Evolutionary conservation across 2,329 filamentous ascomycete species (phyloP).

Genomic region (Cytospora leucostoma): DNA sequence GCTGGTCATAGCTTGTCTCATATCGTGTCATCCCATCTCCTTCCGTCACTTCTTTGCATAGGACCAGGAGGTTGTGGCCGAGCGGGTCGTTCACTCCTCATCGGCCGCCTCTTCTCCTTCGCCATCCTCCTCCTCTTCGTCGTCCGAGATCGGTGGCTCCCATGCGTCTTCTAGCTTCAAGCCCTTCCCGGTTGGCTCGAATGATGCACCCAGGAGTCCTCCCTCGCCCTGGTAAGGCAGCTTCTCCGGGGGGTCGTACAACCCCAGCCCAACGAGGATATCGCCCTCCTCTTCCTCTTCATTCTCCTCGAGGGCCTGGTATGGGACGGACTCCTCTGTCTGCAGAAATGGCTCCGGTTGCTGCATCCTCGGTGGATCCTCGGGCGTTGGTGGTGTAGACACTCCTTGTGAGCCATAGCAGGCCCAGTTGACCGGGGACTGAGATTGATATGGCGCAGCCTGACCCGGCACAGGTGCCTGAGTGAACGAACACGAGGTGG

Average conservation of each 20-base stretch:
- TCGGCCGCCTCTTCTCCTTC: slow-evolving; percentile 36
- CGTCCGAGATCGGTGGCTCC: slow-evolving; percentile 66
- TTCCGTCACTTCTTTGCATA: neutral
- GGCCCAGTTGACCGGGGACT: slow-evolving; percentile 24
- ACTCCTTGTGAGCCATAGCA: slow-evolving; percentile 27
- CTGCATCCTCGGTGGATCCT: slow-evolving; percentile 57
- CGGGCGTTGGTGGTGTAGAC: slow-evolving; percentile 61
- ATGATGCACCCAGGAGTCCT: slow-evolving; percentile 52
- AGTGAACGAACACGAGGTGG: neutral
- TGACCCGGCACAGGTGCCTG: slow-evolving; percentile 22
- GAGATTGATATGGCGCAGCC: slow-evolving; percentile 23
- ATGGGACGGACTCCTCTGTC: slow-evolving; percentile 52
- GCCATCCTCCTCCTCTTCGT: slow-evolving; percentile 49
- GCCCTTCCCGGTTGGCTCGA: slow-evolving; percentile 65
- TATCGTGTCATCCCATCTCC: slow-evolving; percentile 18
- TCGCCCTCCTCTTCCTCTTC: slow-evolving; percentile 61
- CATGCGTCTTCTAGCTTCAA: slow-evolving; percentile 80
- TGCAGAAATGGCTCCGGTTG: slow-evolving; percentile 48
- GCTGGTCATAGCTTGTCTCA: slow-evolving; percentile 29
- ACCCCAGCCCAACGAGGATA: slow-evolving; percentile 77
- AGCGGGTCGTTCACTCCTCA: slow-evolving; percentile 20
- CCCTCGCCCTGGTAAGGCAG: slow-evolving; percentile 36
- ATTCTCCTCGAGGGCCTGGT: slow-evolving; percentile 51
- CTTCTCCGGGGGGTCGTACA: slow-evolving; percentile 73
- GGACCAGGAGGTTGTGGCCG: neutral